Conservation (phyloP, 495 filamentous ascomycete species). For the Aspergillus funiculosus region DNA sequence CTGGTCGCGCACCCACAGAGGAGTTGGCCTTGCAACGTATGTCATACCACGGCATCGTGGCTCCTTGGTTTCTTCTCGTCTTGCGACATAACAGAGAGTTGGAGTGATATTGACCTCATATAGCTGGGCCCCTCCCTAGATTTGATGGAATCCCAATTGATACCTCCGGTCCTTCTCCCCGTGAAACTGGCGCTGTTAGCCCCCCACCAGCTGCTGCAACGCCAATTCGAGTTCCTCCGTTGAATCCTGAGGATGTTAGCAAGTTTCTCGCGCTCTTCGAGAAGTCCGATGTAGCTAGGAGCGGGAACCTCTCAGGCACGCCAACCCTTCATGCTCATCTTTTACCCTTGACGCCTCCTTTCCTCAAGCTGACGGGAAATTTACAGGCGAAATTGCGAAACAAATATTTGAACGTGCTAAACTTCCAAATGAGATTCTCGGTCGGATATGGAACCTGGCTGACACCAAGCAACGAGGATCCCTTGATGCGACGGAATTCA, state of each 20-base stretch:
- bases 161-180: slow-evolving; percentile 34
- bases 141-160: slow-evolving; percentile 68
- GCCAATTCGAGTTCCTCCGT: slow-evolving; percentile 81
- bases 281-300: slow-evolving; percentile 64
- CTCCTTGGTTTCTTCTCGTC: not conserved
- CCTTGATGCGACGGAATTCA: slow-evolving; percentile 86
- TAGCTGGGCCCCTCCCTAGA: slow-evolving; percentile 81
- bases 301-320: slow-evolving; percentile 73
- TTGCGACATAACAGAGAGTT: not conserved
- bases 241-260: slow-evolving; percentile 80
- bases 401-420: slow-evolving; percentile 90
- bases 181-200: slow-evolving; percentile 39
- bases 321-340: not conserved
- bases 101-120: slow-evolving; percentile 18
- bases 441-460: slow-evolving; percentile 88
- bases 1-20: slow-evolving; percentile 67
- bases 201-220: slow-evolving; percentile 61
- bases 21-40: slow-evolving; percentile 67
- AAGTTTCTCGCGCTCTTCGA: slow-evolving; percentile 86
- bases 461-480: slow-evolving; percentile 88
- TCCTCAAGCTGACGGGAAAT: not conserved
- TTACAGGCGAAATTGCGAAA: slow-evolving; percentile 72
- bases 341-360: not conserved
- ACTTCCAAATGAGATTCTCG: slow-evolving; percentile 83
- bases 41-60: slow-evolving; percentile 16